Evolutionary conservation across 331 rosid species (phyloP).

Genomic region (Rhamnella rubrinervis): DNA sequence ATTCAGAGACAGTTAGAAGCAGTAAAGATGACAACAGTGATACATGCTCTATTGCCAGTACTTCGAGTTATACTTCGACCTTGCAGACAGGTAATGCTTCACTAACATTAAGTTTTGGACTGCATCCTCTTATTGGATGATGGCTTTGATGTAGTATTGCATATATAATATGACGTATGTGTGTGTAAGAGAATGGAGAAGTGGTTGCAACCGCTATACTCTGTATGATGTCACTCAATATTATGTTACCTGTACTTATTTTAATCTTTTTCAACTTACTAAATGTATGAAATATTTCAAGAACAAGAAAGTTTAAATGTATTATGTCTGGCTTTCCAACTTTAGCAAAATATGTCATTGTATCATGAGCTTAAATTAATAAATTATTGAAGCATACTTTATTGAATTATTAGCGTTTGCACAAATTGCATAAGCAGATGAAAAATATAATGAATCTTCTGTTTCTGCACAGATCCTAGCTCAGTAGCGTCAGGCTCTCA

Average conservation of each 20-base stretch:
- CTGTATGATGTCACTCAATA: neutral
- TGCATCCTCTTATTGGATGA: constrained; percentile 3
- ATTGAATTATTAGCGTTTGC: no score
- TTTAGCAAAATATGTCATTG: no score
- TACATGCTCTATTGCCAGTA: constrained; percentile 52
- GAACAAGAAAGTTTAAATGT: no score
- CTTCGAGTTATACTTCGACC: constrained; percentile 50
- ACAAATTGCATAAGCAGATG: constrained; percentile 9
- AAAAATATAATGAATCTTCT: constrained; percentile 3
- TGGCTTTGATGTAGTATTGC: constrained; percentile 2
- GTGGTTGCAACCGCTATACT: neutral
- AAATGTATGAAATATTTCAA: neutral
- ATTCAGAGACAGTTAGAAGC: constrained; percentile 40
- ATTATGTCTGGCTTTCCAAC: no score
- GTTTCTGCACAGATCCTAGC: constrained; percentile 45
- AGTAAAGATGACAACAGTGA: constrained; percentile 54
- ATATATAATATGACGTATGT: neutral
- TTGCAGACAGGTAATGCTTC: constrained; percentile 56
- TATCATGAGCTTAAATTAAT: no score
- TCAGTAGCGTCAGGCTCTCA: constrained; percentile 49
- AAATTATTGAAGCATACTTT: no score
- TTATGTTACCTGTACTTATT: neutral
- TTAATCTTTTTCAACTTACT: neutral
- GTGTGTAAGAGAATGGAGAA: no score
- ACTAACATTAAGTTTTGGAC: constrained; percentile 15